Conservation (phyloP, 495 filamentous ascomycete species). For the Aspergillus sclerotiicarbonarius region DNA sequence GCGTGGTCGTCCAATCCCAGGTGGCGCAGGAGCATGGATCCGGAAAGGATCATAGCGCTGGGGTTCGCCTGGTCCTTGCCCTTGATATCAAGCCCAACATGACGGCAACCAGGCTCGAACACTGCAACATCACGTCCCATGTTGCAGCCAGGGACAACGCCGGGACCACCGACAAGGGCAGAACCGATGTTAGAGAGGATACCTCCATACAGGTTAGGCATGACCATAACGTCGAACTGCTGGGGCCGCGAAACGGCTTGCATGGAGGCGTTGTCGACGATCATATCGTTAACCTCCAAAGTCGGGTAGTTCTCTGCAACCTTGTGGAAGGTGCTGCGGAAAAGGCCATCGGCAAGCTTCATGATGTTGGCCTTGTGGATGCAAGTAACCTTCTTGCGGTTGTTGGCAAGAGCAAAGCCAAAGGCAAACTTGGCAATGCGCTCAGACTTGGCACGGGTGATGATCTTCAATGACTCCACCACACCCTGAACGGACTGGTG, state of each 20-base stretch:
- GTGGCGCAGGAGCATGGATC: constrained; percentile 94
- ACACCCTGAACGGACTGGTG: constrained; percentile 97
- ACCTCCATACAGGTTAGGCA: constrained; percentile 99
- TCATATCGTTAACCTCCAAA: constrained; percentile 95
- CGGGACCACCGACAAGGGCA: constrained; percentile 95
- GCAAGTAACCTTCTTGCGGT: constrained; percentile 97
- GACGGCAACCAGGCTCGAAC: constrained; percentile 97
- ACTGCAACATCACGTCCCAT: constrained; percentile 98
- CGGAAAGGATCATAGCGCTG: constrained; percentile 89
- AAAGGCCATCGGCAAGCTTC: constrained; percentile 98
- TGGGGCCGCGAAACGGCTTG: constrained; percentile 93
- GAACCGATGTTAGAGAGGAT: constrained; percentile 99
- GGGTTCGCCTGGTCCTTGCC: constrained; percentile 99
- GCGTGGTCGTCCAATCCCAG: constrained; percentile 95
- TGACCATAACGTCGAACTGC: constrained; percentile 99
- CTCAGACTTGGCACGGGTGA: constrained; percentile 97
- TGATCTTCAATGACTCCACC: constrained; percentile 99
- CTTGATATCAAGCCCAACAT: constrained; percentile 98
- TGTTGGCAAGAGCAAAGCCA: constrained; percentile 94
- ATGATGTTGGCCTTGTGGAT: constrained; percentile 99
- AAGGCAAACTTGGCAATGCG: constrained; percentile 98
- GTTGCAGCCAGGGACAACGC: constrained; percentile 97
- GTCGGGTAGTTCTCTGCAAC: constrained; percentile 91
- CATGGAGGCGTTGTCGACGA: constrained; percentile 99
- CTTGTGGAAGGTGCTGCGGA: constrained; percentile 93